Conservation (phyloP, 192 early-diverging fungal genomes). For the Geranomyces michiganensis region DNA sequence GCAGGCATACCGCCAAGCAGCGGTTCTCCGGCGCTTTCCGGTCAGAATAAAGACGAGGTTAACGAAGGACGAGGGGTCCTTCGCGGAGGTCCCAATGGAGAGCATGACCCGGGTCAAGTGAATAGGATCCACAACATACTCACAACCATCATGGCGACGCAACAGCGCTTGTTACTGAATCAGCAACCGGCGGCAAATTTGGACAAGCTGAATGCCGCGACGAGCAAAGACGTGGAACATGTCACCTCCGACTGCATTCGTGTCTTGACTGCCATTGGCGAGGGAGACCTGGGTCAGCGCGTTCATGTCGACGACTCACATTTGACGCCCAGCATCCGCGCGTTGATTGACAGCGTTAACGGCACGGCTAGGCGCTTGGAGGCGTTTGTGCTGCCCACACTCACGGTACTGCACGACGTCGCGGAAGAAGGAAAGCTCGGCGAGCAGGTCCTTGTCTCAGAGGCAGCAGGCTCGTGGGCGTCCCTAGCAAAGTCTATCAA, state of each 20-base stretch:
- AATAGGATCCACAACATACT: constrained; percentile 3
- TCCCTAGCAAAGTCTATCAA: constrained; percentile 63
- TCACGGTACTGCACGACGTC: constrained; percentile 59
- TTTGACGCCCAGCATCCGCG: neutral
- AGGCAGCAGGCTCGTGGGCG: constrained; percentile 57
- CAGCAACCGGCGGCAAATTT: neutral
- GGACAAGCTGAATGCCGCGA: neutral
- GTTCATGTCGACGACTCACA: neutral
- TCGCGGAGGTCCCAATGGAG: neutral
- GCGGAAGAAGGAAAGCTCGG: constrained; percentile 69
- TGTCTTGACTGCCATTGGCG: constrained; percentile 30
- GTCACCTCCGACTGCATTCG: constrained; percentile 28
- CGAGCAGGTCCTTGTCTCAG: constrained; percentile 53
- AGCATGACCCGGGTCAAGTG: neutral
- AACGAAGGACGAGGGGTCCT: neutral
- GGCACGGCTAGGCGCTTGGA: constrained; percentile 14
- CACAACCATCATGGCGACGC: neutral
- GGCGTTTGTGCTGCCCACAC: constrained; percentile 17
- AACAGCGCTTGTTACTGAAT: constrained; percentile 4
- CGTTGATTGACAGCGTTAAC: constrained; percentile 20
- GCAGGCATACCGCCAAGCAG: neutral
- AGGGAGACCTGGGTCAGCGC: constrained; percentile 29
- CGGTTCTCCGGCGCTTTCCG: neutral
- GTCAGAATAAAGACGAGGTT: neutral
- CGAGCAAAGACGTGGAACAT: neutral